phyloP scores from a whole-genome alignment of 768 basidiomycete genomes.

The Amyloporia xantha region DNA sequence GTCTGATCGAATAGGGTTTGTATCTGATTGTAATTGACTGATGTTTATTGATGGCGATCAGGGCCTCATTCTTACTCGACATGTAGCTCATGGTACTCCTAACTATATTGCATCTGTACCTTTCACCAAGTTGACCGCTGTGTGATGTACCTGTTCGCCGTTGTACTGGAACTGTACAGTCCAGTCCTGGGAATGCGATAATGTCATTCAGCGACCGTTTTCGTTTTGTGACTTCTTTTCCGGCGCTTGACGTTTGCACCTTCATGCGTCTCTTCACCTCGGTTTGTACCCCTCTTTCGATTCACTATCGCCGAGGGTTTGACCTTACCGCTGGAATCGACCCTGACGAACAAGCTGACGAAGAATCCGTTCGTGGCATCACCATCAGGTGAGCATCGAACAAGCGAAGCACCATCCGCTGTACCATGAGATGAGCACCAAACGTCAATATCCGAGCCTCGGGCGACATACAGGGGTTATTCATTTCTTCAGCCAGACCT shows the following conservation, averaged over 20 bases:
- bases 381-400: conserved; percentile 73
- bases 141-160: neutral
- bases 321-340: neutral
- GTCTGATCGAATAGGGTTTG: conserved; percentile 10
- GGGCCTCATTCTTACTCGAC: neutral
- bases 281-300: neutral
- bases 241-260: neutral
- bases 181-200: neutral
- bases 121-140: neutral
- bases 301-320: neutral
- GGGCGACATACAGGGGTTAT: conserved; percentile 37
- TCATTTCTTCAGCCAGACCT: conserved; percentile 63
- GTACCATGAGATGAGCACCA: neutral
- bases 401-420: conserved; percentile 53
- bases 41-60: conserved; percentile 1
- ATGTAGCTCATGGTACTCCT: conserved; percentile 9
- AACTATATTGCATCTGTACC: neutral
- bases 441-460: neutral
- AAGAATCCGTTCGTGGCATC: conserved; percentile 97
- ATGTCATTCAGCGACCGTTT: neutral
- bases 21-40: conserved; percentile 15
- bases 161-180: too few relatives aligned
- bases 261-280: neutral
- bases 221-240: neutral
- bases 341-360: conserved; percentile 77